These are phyloP conservation scores for Plasmodium blacklocki DNA, from an alignment of 169 alveolate genomes.

Conservation along the genomic window DNA sequence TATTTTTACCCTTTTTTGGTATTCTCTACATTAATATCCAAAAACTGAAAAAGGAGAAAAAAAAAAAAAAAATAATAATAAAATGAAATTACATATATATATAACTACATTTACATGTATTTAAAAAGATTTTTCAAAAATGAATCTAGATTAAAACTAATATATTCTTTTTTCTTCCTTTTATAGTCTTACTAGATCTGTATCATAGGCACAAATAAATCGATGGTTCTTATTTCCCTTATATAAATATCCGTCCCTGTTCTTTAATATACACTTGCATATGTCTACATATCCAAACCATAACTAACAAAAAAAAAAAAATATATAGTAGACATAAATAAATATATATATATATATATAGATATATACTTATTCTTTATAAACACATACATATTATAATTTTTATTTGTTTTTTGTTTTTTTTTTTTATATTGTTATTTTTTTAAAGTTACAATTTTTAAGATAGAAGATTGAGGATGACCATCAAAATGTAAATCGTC, in stretches of 20 bases:
- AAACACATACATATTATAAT: neutral
- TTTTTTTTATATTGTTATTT: neutral
- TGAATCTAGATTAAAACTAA: neutral
- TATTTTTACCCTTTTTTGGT: conserved; percentile 1
- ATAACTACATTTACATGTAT: neutral
- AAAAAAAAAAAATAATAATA: neutral
- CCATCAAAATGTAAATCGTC: conserved; percentile 63
- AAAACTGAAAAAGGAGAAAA: neutral
- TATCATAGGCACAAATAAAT: conserved; percentile 38
- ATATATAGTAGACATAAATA: neutral
- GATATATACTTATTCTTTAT: neutral
- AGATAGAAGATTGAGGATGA: conserved; percentile 44
- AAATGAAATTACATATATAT: neutral
- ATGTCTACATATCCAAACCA: conserved; percentile 63
- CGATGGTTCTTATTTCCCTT: conserved; percentile 34
- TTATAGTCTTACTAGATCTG: conserved; percentile 30
- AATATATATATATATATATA: neutral
- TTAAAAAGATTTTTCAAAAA: neutral
- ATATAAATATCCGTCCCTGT: conserved; percentile 34
- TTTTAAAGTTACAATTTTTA: conserved; percentile 21
- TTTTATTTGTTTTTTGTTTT: neutral
- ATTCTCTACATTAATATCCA: neutral
- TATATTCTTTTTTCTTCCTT: too few species aligned
- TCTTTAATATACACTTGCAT: conserved; percentile 36
- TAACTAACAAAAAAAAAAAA: conserved; percentile 1